Percentiles rank a stretch among this genome's conserved stretches.
Evolutionary conservation across 1,284 basidiomycete species (phyloP).

Genomic region (Puccinia horiana): DNA sequence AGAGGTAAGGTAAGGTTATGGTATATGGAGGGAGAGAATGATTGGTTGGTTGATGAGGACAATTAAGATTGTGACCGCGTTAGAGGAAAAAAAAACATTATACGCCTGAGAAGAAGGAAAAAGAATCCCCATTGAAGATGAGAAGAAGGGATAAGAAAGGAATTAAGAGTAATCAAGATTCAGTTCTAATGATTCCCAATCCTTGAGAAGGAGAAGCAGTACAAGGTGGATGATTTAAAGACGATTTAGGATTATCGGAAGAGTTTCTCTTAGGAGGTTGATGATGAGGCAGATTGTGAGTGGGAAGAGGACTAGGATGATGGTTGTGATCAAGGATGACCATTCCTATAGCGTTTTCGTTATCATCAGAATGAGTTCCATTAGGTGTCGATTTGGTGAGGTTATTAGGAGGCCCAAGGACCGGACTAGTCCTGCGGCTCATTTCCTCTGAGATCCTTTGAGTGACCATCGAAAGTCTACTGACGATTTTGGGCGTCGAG

Average conservation of each 20-base stretch:
- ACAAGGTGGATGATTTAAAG: background rate
- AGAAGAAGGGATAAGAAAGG: background rate
- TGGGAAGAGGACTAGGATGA: background rate
- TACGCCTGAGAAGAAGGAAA: background rate
- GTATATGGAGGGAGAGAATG: too few species aligned
- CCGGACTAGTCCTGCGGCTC: background rate
- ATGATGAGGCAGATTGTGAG: background rate
- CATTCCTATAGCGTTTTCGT: background rate
- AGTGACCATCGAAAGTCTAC: background rate
- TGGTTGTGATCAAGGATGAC: background rate
- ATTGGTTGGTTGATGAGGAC: too few species aligned
- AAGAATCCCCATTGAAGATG: background rate
- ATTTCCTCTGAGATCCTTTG: slow-evolving; percentile 27
- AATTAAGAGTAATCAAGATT: background rate
- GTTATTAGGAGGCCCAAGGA: background rate
- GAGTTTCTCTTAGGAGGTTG: background rate
- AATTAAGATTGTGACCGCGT: too few species aligned
- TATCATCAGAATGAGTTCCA: background rate
- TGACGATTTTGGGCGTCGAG: background rate
- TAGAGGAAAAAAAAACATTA: background rate
- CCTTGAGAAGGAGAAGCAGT: background rate
- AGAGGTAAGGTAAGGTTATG: background rate
- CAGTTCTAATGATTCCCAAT: background rate
- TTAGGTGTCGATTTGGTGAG: background rate
- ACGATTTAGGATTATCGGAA: background rate